These are phyloP conservation scores for Suillus placidus DNA, from an alignment of 768 basidiomycete species.

Conservation along the genomic window DNA sequence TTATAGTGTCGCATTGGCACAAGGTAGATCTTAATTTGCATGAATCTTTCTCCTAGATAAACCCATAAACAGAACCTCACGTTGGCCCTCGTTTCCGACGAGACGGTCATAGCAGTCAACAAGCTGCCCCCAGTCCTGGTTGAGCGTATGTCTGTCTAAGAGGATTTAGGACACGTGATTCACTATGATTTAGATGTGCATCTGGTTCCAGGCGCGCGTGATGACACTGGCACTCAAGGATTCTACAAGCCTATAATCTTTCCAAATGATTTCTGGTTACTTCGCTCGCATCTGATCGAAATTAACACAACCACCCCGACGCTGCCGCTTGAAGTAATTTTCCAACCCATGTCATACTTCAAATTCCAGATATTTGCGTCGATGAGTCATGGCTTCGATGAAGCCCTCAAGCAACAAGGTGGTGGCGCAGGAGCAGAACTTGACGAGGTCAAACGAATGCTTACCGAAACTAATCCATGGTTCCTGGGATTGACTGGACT, in stretches of 20 bases:
- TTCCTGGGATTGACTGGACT: conserved; percentile 82
- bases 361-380: conserved; percentile 88
- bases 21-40: conserved; percentile 43
- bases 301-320: conserved; percentile 81
- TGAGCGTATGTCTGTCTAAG: conserved; percentile 53
- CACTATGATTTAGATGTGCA: conserved; percentile 54
- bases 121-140: conserved; percentile 60
- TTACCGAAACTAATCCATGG: conserved; percentile 87
- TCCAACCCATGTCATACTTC: conserved; percentile 83
- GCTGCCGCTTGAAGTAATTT: conserved; percentile 79
- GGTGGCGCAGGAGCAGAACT: conserved; percentile 67
- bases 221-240: conserved; percentile 64
- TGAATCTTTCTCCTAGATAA: conserved; percentile 13
- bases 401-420: conserved; percentile 79
- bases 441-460: conserved; percentile 95
- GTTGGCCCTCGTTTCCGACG: conserved; percentile 79
- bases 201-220: conserved; percentile 60
- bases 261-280: conserved; percentile 95
- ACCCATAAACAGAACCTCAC: conserved; percentile 71
- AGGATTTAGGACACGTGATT: conserved; percentile 6
- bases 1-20: conserved; percentile 86
- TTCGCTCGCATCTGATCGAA: conserved; percentile 78
- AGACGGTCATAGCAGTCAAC: conserved; percentile 50
- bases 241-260: conserved; percentile 89
- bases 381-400: conserved; percentile 85